Percentiles rank a stretch among this genome's conserved stretches.
Evolutionary conservation across 2,329 filamentous ascomycete species (phyloP).

Genomic region (Cryphonectria japonica): DNA sequence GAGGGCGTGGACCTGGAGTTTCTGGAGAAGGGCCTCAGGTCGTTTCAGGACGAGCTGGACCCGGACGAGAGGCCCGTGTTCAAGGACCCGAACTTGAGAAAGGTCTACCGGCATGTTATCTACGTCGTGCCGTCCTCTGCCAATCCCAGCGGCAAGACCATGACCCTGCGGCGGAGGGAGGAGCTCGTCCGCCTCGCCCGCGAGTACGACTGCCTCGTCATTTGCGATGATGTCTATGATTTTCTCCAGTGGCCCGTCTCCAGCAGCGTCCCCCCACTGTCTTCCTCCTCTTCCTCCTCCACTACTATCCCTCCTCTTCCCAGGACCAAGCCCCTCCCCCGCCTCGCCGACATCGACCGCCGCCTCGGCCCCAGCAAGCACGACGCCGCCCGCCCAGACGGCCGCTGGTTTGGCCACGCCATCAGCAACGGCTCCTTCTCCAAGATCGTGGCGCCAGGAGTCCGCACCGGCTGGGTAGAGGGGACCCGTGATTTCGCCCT

Average conservation of each 20-base stretch:
- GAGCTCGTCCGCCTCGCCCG: constrained; percentile 77
- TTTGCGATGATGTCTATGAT: constrained; percentile 94
- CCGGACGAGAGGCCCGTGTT: constrained; percentile 26
- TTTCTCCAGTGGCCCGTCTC: constrained; percentile 75
- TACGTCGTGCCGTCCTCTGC: constrained; percentile 88
- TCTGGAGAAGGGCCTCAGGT: constrained; percentile 54
- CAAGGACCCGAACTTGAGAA: constrained; percentile 64
- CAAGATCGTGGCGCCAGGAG: constrained; percentile 82
- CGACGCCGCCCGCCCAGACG: constrained; percentile 42
- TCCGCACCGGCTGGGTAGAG: constrained; percentile 88
- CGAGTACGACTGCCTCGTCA: constrained; percentile 77
- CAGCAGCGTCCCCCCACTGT: background rate
- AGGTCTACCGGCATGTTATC: constrained; percentile 84
- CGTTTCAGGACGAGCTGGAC: constrained; percentile 33
- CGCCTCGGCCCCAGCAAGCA: constrained; percentile 58
- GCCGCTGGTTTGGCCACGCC: constrained; percentile 70
- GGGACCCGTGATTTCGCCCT: constrained; percentile 59
- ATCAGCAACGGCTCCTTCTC: constrained; percentile 89
- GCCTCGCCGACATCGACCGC: constrained; percentile 78
- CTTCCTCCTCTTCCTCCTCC: constrained; percentile 28
- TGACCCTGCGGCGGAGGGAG: constrained; percentile 69
- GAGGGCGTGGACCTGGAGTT: constrained; percentile 74
- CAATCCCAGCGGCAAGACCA: constrained; percentile 85
- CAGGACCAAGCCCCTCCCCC: constrained; percentile 60
- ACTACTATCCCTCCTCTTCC: constrained; percentile 42